Base-by-base conservation (phyloP, 768 basidiomycete genomes). In the Mycena belliarum region DNA sequence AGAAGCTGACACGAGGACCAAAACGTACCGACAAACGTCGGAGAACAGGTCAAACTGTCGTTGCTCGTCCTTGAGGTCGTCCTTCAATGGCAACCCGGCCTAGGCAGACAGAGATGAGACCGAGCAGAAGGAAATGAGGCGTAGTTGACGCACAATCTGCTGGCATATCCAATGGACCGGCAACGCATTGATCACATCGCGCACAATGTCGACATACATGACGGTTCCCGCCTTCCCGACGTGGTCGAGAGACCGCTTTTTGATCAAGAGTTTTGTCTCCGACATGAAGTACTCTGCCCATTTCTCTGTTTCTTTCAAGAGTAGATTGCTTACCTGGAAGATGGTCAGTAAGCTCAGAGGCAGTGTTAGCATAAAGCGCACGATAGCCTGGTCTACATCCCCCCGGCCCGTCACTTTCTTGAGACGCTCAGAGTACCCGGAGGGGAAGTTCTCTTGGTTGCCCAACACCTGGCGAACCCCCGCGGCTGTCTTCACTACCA, bases 131-230 rank as follows among this genome's bases (percentile, higher is more conserved):
- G 14, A 24, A 14, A 57, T 6, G 21, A 42, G 35, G 33, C 18
- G 7, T 51, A 47, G 32, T 7, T 21, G 24, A 72, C 86, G 62
- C 58, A 89, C 88, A 55, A 88, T 71, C 51, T 81, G 67, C 29
- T 80, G 74, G 11, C 79, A 79, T 26, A 86, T 75, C 86, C 86
- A 91, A 57, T 82, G 76, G 6, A 87, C 68, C 0, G 88, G 83
- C 37, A 87, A 56, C 25, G 78, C 66, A 59, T 90, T 87, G 65
- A 88, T 80, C 21, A 91, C 87, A 61, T 91, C 85, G 40, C 74
- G 74, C 8, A 90, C 80, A 35, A 91, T 77, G 65, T 91, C 87
- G 21, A 89, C 68, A 48, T 69, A 75, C 52, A 65, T 55, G 28
- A 57, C 46, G 46, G 45, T 52, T 15, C 42, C 52, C 20, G 41